These are phyloP conservation scores for Trypanosoma vivax DNA, from an alignment of 208 protist genomes.

Conservation along the genomic window DNA sequence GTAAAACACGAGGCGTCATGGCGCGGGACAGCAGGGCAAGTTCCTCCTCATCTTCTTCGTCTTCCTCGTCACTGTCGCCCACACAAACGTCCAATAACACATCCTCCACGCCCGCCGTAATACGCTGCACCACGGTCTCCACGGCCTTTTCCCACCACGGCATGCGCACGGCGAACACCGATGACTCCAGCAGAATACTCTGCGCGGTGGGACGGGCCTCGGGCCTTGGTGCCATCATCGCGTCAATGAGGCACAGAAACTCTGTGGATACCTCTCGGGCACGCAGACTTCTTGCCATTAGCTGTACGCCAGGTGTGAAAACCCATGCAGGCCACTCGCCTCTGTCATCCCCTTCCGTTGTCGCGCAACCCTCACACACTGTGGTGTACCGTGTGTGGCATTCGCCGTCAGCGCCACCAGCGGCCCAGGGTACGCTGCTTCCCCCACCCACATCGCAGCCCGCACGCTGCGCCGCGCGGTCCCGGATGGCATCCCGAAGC, in stretches of 20 bases:
- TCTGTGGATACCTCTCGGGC: background rate
- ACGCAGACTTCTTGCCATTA: constrained; percentile 10
- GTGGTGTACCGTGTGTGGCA: constrained; percentile 10
- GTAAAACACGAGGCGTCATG: constrained; percentile 15
- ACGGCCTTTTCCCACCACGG: constrained; percentile 18
- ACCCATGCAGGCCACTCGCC: constrained; percentile 6
- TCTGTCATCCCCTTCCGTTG: background rate
- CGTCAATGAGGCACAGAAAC: constrained; percentile 33
- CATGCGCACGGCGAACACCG: constrained; percentile 36
- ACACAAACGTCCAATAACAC: constrained; percentile 18
- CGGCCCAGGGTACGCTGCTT: background rate
- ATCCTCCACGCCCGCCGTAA: constrained; percentile 11
- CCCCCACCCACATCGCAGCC: background rate
- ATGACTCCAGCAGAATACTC: constrained; percentile 27
- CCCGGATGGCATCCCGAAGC: background rate
- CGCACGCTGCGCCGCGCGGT: constrained; percentile 1
- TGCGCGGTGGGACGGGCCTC: constrained; percentile 46
- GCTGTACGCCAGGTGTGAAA: constrained; percentile 2
- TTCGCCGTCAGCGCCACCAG: background rate
- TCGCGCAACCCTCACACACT: background rate
- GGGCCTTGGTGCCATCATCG: constrained; percentile 46
- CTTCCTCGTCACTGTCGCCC: constrained; percentile 21
- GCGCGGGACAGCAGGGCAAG: constrained; percentile 3
- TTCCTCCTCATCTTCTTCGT: constrained; percentile 18
- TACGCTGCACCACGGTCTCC: background rate